Evolutionary conservation across 768 basidiomycete species (phyloP), one percentile per base, ranked within the genome.

Genomic region (Trametes cingulata): DNA sequence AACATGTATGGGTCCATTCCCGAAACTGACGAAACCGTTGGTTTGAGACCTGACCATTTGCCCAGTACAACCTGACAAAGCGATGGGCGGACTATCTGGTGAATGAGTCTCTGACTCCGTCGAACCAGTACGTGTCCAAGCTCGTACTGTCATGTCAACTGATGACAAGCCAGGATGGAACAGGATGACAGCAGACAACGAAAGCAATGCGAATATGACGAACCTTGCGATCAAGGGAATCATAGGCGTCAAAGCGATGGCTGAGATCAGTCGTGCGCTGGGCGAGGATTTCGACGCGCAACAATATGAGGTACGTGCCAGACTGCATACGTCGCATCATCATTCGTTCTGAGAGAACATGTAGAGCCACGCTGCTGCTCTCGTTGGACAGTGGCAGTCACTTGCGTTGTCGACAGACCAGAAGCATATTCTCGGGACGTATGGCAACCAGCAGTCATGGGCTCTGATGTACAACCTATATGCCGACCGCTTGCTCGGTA

Each of bases 21-120:
- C 24, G 25, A 25, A 25, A 3, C 5, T 6, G 12, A 3, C 20
- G 29, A 14, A 20, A 19, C 19, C 19, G 9, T 36, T 14, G 10
- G 29, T 10, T 5, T 10, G 29, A 10, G 10, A 10, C 10, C 53
- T 45, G 29, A 54, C 19, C 7, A 2, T 27, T 20, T 14, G 10
- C 29, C 9, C 54, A 71, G 70, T 71, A 71, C 46, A 43, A 54
- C 29, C 60, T 69, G 5, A 53, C 69, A 14, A 66, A 64, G 52
- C 60, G 45, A 2, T 69, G 69, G 69, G 62, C 66, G 6, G 54
- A 67, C 52, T 69, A 71, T 52, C 61, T 69, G 9, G 65, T 68
- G 9, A 42, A 60, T 49, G 65, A 68, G 24, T 47, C 63, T 2
- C 25, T 58, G 36, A 64, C 60, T 17, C 53, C 60, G 9, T 41